Base-by-base conservation (phyloP, 2,329 filamentous ascomycete genomes). In the Fusarium solani-melongenae region DNA sequence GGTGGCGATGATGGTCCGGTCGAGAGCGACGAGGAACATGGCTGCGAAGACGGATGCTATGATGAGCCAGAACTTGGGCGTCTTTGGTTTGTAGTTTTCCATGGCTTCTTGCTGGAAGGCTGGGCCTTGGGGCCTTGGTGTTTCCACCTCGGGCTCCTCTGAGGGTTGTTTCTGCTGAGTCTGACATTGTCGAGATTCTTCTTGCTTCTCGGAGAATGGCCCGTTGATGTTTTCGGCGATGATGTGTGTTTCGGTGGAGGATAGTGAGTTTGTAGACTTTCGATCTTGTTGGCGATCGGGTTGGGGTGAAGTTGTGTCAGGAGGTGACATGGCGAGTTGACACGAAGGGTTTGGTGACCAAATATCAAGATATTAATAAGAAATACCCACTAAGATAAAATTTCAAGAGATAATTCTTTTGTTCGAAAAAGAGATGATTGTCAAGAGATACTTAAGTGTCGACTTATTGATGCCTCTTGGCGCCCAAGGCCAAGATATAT, bases 1-100 rank as follows among this genome's bases (percentile, higher is more conserved):
- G 3, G 88, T 89, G 6, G 87, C 84, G 56, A 90, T 83, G 71
- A 90, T 89, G n/a, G 88, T 89, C 29, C 88, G 44, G 83, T 90
- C 69, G 12, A 90, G 83, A n/a, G 88, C 88, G 27, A 90, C 87
- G 33, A 90, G 83, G 71, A 90, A 89, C 74, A 90, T 82, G 69
- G 87, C 85, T 8, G 89, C 80, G 66, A 90, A 87, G 68, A 88
- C 86, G 69, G 86, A 89, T 33, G 86, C 39, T 10, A 90, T 82
- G 53, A 88, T 84, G 70, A 88, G 82, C 88, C 88, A 90, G 76
- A 90, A 90, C 73, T 85, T 86, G 69, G 87, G 62, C 10, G 84
- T 88, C 78, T 84, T 86, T 14, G 88, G 88, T 67, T 87, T 80
- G 80, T 85, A 90, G 64, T 88, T 85, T 33, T 83, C 79, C 39